Conservation (phyloP, 2,329 filamentous ascomycete genomes). For the Ophiostoma pallidulum region DNA sequence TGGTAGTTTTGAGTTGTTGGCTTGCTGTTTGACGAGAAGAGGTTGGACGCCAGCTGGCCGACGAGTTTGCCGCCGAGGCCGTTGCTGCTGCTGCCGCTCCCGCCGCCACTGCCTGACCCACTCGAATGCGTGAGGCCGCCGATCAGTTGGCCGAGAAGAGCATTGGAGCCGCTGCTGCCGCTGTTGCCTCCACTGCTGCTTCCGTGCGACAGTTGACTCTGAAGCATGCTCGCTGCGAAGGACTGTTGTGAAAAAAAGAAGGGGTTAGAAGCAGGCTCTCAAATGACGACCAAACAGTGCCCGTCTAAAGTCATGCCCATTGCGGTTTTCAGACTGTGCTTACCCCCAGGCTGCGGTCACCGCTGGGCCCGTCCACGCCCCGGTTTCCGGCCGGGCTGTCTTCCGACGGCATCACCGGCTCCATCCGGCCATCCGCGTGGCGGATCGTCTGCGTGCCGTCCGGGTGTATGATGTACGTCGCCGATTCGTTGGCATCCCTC, state of each 20-base stretch:
- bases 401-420: conserved; percentile 43
- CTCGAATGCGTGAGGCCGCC: conserved; percentile 30
- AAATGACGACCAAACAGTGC: background rate
- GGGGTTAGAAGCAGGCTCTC: conserved; percentile 10
- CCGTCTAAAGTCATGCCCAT: too few relatives aligned
- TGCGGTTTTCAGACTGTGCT: conserved; percentile 26
- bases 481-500: conserved; percentile 19
- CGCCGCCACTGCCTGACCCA: conserved; percentile 24
- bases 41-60: conserved; percentile 45
- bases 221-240: conserved; percentile 51
- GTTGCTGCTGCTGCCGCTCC: conserved; percentile 28
- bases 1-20: conserved; percentile 41
- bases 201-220: conserved; percentile 34
- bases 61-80: conserved; percentile 43
- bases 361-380: conserved; percentile 27
- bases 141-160: conserved; percentile 38
- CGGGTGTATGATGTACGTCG: conserved; percentile 50
- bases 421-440: conserved; percentile 51
- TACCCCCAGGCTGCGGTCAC: conserved; percentile 57
- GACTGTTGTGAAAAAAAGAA: conserved; percentile 35
- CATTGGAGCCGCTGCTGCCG: conserved; percentile 29
- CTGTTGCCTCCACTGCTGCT: conserved; percentile 26
- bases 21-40: conserved; percentile 43
- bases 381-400: conserved; percentile 31
- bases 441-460: conserved; percentile 54